Percentiles rank a stretch among this genome's conserved stretches.
Evolutionary conservation across 805 yeast species (phyloP).

Genomic region (Saccharomyces cerevisiae): DNA sequence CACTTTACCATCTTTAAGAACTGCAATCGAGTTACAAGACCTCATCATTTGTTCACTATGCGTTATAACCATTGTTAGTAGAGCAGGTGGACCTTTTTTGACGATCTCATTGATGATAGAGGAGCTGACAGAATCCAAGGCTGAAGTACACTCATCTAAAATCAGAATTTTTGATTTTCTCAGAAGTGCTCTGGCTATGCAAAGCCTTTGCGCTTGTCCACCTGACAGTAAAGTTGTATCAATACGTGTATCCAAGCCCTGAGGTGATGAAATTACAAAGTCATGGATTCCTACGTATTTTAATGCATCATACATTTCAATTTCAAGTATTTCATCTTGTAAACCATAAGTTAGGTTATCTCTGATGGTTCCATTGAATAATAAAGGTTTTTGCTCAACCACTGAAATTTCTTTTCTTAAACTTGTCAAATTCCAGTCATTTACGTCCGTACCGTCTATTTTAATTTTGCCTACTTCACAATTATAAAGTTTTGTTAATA

Average conservation of each 20-base stretch:
- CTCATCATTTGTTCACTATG: conserved; percentile 65
- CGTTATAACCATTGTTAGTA: conserved; percentile 56
- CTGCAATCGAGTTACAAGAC: conserved; percentile 43
- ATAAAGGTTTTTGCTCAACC: conserved; percentile 66
- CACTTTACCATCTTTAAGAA: conserved; percentile 42
- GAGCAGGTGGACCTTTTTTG: conserved; percentile 30
- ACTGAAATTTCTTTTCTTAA: conserved; percentile 51
- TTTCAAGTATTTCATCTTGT: conserved; percentile 24
- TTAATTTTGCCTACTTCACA: conserved; percentile 33
- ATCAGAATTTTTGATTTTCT: conserved; percentile 55
- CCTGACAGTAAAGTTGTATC: conserved; percentile 60
- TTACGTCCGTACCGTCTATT: conserved; percentile 43
- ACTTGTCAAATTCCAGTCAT: conserved; percentile 36
- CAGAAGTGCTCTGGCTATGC: conserved; percentile 74
- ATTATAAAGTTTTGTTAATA: conserved; percentile 48
- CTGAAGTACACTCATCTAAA: conserved; percentile 86
- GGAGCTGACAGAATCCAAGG: conserved; percentile 64
- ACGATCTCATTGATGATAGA: conserved; percentile 44
- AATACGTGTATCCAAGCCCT: conserved; percentile 52
- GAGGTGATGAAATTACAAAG: conserved; percentile 46
- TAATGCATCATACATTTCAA: conserved; percentile 35
- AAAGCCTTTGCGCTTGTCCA: conserved; percentile 82
- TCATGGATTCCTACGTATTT: conserved; percentile 43
- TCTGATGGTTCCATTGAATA: conserved; percentile 64
- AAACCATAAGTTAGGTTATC: conserved; percentile 67